Evolutionary conservation across 139 green algal species (phyloP), one percentile per base, ranked within the genome.

Genomic region (Coelastrella sp.): DNA sequence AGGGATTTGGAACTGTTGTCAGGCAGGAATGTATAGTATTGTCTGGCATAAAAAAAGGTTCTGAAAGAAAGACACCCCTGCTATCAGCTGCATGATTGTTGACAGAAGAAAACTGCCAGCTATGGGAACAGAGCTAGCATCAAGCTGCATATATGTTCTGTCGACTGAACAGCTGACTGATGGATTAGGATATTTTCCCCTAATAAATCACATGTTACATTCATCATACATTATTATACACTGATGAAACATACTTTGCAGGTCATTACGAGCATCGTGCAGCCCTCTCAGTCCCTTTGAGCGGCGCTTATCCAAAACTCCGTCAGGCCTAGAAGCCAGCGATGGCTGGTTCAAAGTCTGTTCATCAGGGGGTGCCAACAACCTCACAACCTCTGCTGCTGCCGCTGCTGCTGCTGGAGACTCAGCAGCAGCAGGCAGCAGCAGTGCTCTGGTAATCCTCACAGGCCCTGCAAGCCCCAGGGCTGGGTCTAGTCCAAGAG

Each of bases 291-390:
- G 58, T 4, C 58, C 86, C 3, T 85, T 85, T 22, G 86, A 90
- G 72, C 86, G 86, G 10, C 86, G 86, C 86, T 75, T 90, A 8
- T 19, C 86, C n/a, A 24, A 19, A 14, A 58, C 70, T 6, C 58
- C 74, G 15, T 90, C 86, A 60, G 86, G 75, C 24, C 86, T 90
- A 11, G 75, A 76, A 19, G 58, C 59, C 11, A 61, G 59, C 15
- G 86, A 90, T 24, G 86, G 86, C 61, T 90, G 86, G 86, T 83
- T 90, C 73, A 83, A 82, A 14, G 12, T 84, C 75, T 90, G 86
- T 61, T 73, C 60, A 9, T 60, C 86, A 9, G 86, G 86, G 14
- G 86, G 58, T 22, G 86, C 73, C 59, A 74, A 84, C 73, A 61
- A 24, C 59, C 59, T 61, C 12, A 14, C 58, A 25, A 72, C 56